A percentile compares a stretch with the other conserved stretches of the same genome.
Conservation (phyloP, 1,139 yeast genomes). For the Zhuliangozyma blackwelliae region DNA sequence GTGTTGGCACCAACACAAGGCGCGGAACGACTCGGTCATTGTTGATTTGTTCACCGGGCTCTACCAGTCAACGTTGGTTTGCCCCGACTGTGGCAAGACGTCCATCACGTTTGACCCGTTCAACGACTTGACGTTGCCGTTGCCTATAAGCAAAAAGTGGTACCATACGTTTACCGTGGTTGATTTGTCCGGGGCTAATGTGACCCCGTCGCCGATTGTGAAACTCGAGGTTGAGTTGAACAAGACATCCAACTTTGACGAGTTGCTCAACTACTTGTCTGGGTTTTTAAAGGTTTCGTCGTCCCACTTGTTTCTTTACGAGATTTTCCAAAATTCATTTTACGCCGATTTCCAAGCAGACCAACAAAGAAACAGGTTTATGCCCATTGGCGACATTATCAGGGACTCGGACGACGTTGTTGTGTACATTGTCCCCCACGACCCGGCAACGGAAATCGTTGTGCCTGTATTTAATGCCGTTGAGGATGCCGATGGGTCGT, state of each 20-base stretch:
- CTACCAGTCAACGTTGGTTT: constrained; percentile 82
- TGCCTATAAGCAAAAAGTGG: constrained; percentile 81
- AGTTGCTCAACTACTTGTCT: constrained; percentile 59
- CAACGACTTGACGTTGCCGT: constrained; percentile 83
- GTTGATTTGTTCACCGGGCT: constrained; percentile 85
- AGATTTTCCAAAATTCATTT: constrained; percentile 65
- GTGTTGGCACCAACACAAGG: constrained; percentile 79
- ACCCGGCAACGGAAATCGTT: constrained; percentile 42
- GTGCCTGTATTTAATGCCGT: constrained; percentile 67
- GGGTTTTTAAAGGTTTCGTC: constrained; percentile 43
- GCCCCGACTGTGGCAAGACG: constrained; percentile 79
- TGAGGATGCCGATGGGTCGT: constrained; percentile 37
- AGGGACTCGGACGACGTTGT: constrained; percentile 59
- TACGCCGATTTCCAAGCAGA: constrained; percentile 66
- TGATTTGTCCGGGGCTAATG: constrained; percentile 48
- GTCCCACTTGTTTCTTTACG: constrained; percentile 55
- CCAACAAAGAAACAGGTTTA: constrained; percentile 53
- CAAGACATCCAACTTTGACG: constrained; percentile 61
- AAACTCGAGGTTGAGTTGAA: constrained; percentile 67
- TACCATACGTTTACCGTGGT: constrained; percentile 59
- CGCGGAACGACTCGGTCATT: constrained; percentile 81
- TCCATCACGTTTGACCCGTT: constrained; percentile 94
- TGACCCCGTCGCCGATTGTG: constrained; percentile 17
- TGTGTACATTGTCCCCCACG: constrained; percentile 62
- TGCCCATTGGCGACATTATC: constrained; percentile 70